Evolutionary conservation across 2,329 filamentous ascomycete genomes (phyloP).

Genomic region (Paecilomyces dactylethromorphus): DNA sequence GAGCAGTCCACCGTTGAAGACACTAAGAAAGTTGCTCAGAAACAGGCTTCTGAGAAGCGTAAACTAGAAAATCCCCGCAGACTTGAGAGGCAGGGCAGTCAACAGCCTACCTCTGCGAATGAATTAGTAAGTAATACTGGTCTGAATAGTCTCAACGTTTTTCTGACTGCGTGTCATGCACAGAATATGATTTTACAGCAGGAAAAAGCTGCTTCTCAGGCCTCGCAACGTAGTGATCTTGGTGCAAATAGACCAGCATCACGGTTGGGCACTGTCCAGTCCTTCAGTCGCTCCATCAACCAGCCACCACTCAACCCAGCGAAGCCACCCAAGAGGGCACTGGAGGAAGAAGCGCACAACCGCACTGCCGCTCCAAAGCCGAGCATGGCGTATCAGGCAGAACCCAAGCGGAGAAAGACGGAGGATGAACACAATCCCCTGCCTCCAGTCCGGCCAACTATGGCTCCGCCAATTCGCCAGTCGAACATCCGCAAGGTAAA

Average conservation of each 20-base stretch:
- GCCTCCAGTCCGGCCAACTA: slow-evolving; percentile 59
- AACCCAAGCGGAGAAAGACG: slow-evolving; percentile 74
- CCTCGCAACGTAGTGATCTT: slow-evolving; percentile 41
- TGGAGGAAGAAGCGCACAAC: slow-evolving; percentile 55
- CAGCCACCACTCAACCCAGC: slow-evolving; percentile 61
- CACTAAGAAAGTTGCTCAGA: slow-evolving; percentile 59
- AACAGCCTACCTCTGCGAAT: slow-evolving; percentile 24
- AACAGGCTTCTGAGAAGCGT: slow-evolving; percentile 52
- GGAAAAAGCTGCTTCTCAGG: slow-evolving; percentile 20
- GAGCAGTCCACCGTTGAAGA: slow-evolving; percentile 48
- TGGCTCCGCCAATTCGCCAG: slow-evolving; percentile 78
- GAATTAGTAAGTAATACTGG: slow-evolving; percentile 28
- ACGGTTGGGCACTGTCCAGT: slow-evolving; percentile 43
- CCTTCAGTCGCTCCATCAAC: slow-evolving; percentile 55
- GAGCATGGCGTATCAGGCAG: slow-evolving; percentile 53
- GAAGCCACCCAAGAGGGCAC: slow-evolving; percentile 65
- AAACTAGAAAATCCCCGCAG: slow-evolving; percentile 41
- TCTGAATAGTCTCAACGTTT: neutral
- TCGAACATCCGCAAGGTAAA: slow-evolving; percentile 67
- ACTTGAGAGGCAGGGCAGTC: slow-evolving; percentile 39
- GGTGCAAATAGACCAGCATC: slow-evolving; percentile 46
- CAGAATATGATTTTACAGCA: slow-evolving; percentile 20
- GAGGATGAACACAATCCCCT: slow-evolving; percentile 62
- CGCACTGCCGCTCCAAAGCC: slow-evolving; percentile 32
- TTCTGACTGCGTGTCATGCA: slow-evolving; percentile 7